Conservation (phyloP, 495 filamentous ascomycete species). For the Talaromyces trachyspermus region DNA sequence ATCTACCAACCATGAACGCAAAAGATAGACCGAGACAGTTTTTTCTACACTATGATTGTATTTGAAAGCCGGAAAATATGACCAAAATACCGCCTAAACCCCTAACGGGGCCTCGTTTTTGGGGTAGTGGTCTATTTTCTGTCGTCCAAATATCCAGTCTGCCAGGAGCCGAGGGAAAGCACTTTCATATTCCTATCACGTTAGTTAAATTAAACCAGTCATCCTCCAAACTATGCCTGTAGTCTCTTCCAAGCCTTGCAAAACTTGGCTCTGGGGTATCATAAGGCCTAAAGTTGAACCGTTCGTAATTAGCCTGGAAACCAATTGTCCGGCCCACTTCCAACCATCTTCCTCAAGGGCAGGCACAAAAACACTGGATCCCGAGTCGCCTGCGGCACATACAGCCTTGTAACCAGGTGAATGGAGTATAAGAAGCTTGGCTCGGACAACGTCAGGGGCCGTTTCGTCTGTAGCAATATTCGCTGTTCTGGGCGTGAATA, state of each 20-base stretch:
- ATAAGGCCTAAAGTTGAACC: constrained; percentile 3
- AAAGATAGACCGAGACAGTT: too few relatives aligned
- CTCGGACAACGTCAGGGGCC: neutral
- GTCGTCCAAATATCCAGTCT: too few relatives aligned
- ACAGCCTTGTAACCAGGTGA: neutral
- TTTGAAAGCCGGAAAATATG: too few relatives aligned
- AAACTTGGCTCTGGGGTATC: constrained; percentile 6
- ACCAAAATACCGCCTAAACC: too few relatives aligned
- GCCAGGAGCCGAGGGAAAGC: too few relatives aligned
- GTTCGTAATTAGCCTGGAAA: neutral
- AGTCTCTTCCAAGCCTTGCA: constrained; percentile 4
- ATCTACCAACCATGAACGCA: too few relatives aligned
- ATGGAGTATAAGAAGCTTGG: constrained; percentile 4
- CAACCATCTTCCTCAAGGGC: constrained; percentile 4
- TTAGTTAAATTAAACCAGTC: neutral
- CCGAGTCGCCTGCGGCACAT: constrained; percentile 9
- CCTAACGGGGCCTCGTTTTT: too few relatives aligned
- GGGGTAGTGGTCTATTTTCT: too few relatives aligned
- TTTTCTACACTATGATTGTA: too few relatives aligned
- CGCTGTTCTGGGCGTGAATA: neutral
- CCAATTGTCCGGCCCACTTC: constrained; percentile 9
- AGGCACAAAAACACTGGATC: constrained; percentile 7
- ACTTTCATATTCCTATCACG: too few relatives aligned
- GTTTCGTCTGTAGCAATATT: neutral
- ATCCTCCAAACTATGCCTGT: constrained; percentile 8